Percentiles rank a stretch among this genome's conserved stretches.
Evolutionary conservation across 306 rosid genomes (phyloP).

Genomic region (Sphenostylis stenocarpa): DNA sequence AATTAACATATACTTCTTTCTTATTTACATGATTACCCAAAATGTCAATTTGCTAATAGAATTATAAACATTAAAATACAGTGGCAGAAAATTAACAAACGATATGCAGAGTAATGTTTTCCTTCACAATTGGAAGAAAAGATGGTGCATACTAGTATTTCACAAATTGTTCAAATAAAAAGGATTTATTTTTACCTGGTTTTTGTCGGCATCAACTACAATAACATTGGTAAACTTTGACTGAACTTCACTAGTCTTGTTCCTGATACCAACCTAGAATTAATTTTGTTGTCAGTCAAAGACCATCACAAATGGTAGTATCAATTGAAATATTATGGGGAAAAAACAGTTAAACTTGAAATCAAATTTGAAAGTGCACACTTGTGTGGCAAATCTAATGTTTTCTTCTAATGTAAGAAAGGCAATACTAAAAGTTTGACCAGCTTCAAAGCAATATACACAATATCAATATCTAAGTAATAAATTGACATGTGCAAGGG

Average conservation of each 20-base stretch:
- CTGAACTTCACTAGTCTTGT: conserved; percentile 79
- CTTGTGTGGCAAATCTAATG: conserved; percentile 21
- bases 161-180: not conserved
- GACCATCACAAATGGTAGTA: conserved; percentile 18
- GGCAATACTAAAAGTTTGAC: not conserved
- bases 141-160: not conserved
- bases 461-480: conserved; percentile 4
- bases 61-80: not conserved
- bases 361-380: conserved; percentile 16
- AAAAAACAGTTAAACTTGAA: conserved; percentile 16
- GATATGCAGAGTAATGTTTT: conserved; percentile 9
- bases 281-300: conserved; percentile 28
- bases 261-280: conserved; percentile 82
- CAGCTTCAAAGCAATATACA: conserved; percentile 16
- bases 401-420: conserved; percentile 24
- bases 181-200: conserved; percentile 60
- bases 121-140: conserved; percentile 21
- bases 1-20: not conserved
- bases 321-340: conserved; percentile 11
- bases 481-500: conserved; percentile 1
- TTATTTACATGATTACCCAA: not conserved
- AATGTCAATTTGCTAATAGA: not conserved
- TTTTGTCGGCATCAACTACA: conserved; percentile 78
- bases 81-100: not conserved
- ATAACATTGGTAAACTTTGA: conserved; percentile 67